Percentiles rank a stretch among this genome's conserved stretches.
These are phyloP conservation scores for Cyclotella baltica DNA, from an alignment of 108 stramenopile genomes.

Conservation along the genomic window DNA sequence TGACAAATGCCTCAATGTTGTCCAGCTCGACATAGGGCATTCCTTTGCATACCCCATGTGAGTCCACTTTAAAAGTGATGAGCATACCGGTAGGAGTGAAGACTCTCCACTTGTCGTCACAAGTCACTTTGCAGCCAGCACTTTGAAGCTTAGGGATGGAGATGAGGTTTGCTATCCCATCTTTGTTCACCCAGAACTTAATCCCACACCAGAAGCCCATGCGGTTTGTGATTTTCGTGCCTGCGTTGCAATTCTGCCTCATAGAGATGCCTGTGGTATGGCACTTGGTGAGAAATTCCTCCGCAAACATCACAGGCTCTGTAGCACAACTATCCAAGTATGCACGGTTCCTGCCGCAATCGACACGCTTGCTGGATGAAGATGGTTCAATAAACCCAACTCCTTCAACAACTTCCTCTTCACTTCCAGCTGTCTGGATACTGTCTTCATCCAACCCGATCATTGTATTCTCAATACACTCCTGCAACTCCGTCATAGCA, in stretches of 20 bases:
- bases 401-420: not conserved
- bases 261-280: not conserved
- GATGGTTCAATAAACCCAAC: too few species aligned
- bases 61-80: too few species aligned
- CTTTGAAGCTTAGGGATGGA: not conserved
- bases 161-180: not conserved
- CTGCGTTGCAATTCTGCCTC: too few species aligned
- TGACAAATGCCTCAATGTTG: not conserved
- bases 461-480: not conserved
- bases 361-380: not conserved
- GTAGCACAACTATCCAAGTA: too few species aligned
- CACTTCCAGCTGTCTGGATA: too few species aligned
- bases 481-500: not conserved
- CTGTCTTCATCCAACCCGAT: not conserved
- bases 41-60: too few species aligned
- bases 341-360: not conserved
- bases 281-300: not conserved
- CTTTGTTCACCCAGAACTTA: not conserved
- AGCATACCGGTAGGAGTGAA: not conserved
- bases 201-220: too few species aligned
- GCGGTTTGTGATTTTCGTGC: too few species aligned
- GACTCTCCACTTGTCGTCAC: not conserved
- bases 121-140: not conserved
- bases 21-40: too few species aligned
- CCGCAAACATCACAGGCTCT: too few species aligned